These are phyloP conservation scores for Dicorynia guianensis DNA, from an alignment of 306 rosid species.

Conservation along the genomic window DNA sequence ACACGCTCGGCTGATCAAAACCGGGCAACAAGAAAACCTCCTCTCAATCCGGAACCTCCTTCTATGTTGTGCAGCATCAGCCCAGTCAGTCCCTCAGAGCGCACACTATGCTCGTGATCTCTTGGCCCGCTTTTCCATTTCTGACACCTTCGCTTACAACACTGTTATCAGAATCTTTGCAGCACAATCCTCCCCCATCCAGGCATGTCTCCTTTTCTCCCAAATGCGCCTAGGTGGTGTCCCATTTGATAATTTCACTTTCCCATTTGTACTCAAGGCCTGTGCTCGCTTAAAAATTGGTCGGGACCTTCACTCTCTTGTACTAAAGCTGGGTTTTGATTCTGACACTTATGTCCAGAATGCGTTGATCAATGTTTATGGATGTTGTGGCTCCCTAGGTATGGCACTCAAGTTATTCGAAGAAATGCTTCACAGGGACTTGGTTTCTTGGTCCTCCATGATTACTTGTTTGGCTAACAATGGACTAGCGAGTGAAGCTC, in stretches of 20 bases:
- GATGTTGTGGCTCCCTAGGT: slow-evolving; percentile 42
- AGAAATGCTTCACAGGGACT: slow-evolving; percentile 53
- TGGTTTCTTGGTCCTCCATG: slow-evolving; percentile 70
- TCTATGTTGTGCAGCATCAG: slow-evolving; percentile 43
- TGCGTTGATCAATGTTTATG: slow-evolving; percentile 52
- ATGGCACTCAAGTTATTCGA: slow-evolving; percentile 56
- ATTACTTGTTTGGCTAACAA: slow-evolving; percentile 51
- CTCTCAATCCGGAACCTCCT: slow-evolving; percentile 51
- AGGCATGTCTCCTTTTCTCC: slow-evolving; percentile 50
- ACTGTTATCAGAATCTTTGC: slow-evolving; percentile 53
- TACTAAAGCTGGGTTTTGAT: slow-evolving; percentile 55
- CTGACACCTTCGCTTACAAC: slow-evolving; percentile 56
- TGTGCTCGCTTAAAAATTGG: slow-evolving; percentile 36
- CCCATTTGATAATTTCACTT: slow-evolving; percentile 61
- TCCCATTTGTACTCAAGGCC: slow-evolving; percentile 65
- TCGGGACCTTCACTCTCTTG: slow-evolving; percentile 48
- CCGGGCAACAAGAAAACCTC: slow-evolving; percentile 46
- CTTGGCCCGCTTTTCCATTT: slow-evolving; percentile 44
- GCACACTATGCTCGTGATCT: slow-evolving; percentile 54
- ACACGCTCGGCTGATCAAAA: slow-evolving; percentile 61
- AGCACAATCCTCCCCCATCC: slow-evolving; percentile 48
- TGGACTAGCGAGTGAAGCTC: slow-evolving; percentile 49
- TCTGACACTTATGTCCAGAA: slow-evolving; percentile 57
- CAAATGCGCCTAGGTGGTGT: slow-evolving; percentile 52
- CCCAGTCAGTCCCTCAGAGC: slow-evolving; percentile 43